Evolutionary conservation across 805 yeast genomes (phyloP).

Genomic region (Saccharomycopsis fodiens): DNA sequence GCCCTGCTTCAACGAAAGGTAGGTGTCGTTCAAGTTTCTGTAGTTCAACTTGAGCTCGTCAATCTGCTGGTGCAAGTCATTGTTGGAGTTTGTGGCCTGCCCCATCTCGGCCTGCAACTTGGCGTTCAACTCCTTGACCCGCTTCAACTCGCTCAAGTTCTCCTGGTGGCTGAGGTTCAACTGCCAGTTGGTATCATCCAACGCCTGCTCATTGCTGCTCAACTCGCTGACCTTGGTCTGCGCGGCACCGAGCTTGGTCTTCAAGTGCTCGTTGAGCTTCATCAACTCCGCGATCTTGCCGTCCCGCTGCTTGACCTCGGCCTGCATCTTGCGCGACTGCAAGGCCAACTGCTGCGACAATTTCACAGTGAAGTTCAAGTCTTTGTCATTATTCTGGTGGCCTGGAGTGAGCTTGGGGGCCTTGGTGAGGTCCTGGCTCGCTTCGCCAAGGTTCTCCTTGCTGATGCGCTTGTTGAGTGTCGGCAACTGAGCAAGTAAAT

Average conservation of each 20-base stretch:
- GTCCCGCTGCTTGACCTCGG: constrained; percentile 44
- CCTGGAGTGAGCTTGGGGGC: constrained; percentile 23
- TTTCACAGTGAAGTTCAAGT: constrained; percentile 66
- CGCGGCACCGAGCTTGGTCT: constrained; percentile 9
- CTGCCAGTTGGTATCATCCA: constrained; percentile 59
- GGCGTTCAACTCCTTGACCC: constrained; percentile 35
- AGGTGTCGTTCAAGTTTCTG: constrained; percentile 33
- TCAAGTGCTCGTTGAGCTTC: constrained; percentile 13
- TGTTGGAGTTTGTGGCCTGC: constrained; percentile 31
- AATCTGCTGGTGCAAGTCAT: constrained; percentile 37
- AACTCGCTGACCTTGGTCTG: constrained; percentile 23
- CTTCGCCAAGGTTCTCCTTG: constrained; percentile 13
- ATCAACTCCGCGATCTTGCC: constrained; percentile 14
- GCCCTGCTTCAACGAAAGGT: constrained; percentile 30
- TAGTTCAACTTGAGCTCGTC: constrained; percentile 39
- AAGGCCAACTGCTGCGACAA: constrained; percentile 62
- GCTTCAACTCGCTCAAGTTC: constrained; percentile 27
- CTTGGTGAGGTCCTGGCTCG: not conserved
- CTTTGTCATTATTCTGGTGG: constrained; percentile 38
- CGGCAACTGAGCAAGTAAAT: constrained; percentile 14
- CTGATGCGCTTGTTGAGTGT: constrained; percentile 16
- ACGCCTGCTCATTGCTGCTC: constrained; percentile 34
- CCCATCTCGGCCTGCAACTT: constrained; percentile 35
- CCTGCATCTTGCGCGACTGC: constrained; percentile 64
- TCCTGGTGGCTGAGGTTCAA: constrained; percentile 45